Percentiles rank a stretch among this genome's conserved stretches.
Evolutionary conservation across 495 filamentous ascomycete genomes (phyloP).

Genomic region (Tuber borchii): DNA sequence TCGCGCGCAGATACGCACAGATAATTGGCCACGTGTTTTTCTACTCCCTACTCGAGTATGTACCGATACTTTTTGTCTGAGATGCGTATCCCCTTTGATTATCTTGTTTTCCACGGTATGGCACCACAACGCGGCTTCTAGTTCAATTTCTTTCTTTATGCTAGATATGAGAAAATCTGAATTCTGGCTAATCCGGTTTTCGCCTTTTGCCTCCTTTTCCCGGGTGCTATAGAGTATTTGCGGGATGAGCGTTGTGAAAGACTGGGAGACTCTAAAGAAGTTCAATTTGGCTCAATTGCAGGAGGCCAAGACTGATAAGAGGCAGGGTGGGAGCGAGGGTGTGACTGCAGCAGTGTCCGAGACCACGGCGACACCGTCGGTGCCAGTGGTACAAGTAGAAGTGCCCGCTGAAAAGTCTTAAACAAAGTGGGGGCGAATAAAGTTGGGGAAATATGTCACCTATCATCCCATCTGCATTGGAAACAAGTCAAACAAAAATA

Average conservation of each 20-base stretch:
- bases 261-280: constrained; percentile 64
- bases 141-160: neutral
- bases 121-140: neutral
- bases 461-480: constrained; percentile 6
- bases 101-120: neutral
- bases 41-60: too few species aligned
- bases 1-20: too few species aligned
- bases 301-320: neutral
- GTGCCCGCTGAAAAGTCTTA: neutral
- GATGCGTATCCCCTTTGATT: neutral
- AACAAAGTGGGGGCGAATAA: neutral
- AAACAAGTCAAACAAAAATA: neutral
- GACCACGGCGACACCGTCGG: neutral
- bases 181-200: neutral
- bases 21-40: too few species aligned
- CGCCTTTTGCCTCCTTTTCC: neutral
- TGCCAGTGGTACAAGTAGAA: constrained; percentile 2
- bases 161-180: neutral
- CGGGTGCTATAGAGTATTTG: constrained; percentile 55
- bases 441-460: constrained; percentile 9
- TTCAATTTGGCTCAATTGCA: constrained; percentile 68
- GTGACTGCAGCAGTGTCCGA: neutral
- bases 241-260: constrained; percentile 69
- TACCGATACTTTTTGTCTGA: too few species aligned
- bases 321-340: neutral